phyloP scores from a whole-genome alignment of 208 protist genomes.

The Crithidia brevicula region DNA sequence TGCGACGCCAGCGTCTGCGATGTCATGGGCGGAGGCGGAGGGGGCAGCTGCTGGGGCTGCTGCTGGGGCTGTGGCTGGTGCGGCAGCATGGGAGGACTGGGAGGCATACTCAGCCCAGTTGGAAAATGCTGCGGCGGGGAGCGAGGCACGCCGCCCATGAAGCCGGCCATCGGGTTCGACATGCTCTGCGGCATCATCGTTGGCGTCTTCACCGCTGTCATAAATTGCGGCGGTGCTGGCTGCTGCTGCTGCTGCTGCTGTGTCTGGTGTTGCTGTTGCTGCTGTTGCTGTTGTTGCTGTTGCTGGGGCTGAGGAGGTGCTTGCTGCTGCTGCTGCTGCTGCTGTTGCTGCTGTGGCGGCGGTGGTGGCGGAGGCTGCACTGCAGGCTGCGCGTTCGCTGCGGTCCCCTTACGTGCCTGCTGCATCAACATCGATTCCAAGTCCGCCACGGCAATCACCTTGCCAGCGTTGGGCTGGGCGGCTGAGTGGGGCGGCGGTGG shows the following conservation, averaged over 20 bases:
- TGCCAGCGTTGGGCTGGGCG: conserved; percentile 2
- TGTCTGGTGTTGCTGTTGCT: background rate
- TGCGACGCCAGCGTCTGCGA: background rate
- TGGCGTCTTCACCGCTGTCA: conserved; percentile 18
- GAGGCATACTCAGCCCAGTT: conserved; percentile 15
- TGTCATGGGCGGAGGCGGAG: conserved; percentile 18
- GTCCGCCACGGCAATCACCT: conserved; percentile 52
- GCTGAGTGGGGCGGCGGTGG: background rate
- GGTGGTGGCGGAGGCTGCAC: conserved; percentile 23
- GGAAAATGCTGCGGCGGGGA: conserved; percentile 28
- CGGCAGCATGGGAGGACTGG: conserved; percentile 14
- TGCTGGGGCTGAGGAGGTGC: background rate
- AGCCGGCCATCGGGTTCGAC: conserved; percentile 4
- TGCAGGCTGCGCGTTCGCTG: conserved; percentile 5
- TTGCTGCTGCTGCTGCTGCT: conserved; percentile 16
- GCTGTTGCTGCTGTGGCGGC: conserved; percentile 15
- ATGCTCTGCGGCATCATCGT: conserved; percentile 11
- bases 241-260: conserved; percentile 10
- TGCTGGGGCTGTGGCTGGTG: background rate
- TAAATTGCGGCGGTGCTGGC: conserved; percentile 16
- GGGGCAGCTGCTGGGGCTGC: conserved; percentile 2
- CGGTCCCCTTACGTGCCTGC: conserved; percentile 38
- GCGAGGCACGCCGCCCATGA: conserved; percentile 7
- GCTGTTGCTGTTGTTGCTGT: background rate
- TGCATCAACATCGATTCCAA: conserved; percentile 62